Evolutionary conservation across 2,329 filamentous ascomycete genomes (phyloP), one percentile per base, ranked within the genome.

Genomic region (Alternaria sp.): DNA sequence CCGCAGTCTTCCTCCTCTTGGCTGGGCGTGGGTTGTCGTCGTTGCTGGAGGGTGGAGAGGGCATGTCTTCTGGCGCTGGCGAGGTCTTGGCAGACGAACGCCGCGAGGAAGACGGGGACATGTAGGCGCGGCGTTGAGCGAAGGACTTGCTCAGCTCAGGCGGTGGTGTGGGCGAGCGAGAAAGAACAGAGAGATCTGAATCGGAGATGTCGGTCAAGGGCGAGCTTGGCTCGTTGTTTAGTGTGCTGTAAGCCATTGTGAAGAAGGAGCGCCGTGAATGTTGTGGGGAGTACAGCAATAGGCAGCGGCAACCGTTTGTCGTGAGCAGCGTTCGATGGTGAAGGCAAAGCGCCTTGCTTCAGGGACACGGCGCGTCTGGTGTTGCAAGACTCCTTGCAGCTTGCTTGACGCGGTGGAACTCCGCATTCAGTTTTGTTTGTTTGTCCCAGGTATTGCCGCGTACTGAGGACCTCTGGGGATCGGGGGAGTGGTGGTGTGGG

Each of bases 1-100:
- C 72, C 40, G 59, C 49, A 4, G 72, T 84, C 74, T 88, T 88
- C 71, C 90, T 88, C 77, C 90, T 90, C 82, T 96, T 97, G 54
- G 88, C 81, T 31, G 91, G 90, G 36, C 88, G 88, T 45, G 84
- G 85, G 51, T 86, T 87, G 70, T 91, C 88, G 74, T 83, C 83
- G 74, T 85, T 82, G 73, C 79, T 78, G 64, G 76, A 75, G 23
- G 76, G 72, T 56, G 79, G 75, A 2, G 75, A 75, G 33, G 80
- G 75, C 75, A 80, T 80, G 61, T 73, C 75, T 63, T 82, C 79
- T 23, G 81, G 80, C 14, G 72, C 74, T 11, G 81, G 81, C n/a
- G 80, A 80, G 24, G 77, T 74, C 67, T 75, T 79, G 53, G 79
- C 74, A 26, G 80, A 82, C 21, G 79, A 80, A 54, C 79, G 76